A percentile compares a stretch with the other conserved stretches of the same genome.
phyloP scores from a whole-genome alignment of 768 basidiomycete species.

The Flagelloscypha sp. region DNA sequence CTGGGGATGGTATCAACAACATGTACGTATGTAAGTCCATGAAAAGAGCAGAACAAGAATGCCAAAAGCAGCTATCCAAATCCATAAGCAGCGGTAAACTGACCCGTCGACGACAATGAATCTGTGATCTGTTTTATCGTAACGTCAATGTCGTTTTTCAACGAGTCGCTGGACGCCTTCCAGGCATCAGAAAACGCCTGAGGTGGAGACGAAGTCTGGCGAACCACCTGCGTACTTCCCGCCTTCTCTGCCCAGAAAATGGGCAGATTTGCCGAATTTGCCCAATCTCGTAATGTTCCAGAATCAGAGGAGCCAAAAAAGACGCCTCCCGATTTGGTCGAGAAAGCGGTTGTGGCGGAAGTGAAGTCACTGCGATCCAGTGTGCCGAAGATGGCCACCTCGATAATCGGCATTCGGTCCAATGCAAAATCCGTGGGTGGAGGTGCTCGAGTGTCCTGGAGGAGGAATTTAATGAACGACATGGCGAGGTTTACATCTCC shows the following conservation, averaged over 20 bases:
- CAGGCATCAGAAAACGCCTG: constrained; percentile 40
- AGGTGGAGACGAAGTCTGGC: constrained; percentile 39
- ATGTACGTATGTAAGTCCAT: too few species aligned
- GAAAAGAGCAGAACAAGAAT: too few species aligned
- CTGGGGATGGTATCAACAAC: too few species aligned
- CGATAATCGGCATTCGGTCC: constrained; percentile 41
- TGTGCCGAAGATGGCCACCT: constrained; percentile 59
- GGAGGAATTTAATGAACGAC: constrained; percentile 42
- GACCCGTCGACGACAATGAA: constrained; percentile 24
- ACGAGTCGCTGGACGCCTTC: constrained; percentile 33
- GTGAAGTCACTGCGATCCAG: constrained; percentile 39
- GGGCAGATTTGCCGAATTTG: constrained; percentile 32
- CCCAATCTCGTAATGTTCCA: constrained; percentile 43
- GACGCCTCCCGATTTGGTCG: constrained; percentile 37
- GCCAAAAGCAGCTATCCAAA: too few species aligned
- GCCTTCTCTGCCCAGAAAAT: constrained; percentile 50
- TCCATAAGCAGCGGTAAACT: too few species aligned
- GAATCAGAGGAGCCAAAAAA: constrained; percentile 55
- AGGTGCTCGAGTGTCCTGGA: constrained; percentile 30
- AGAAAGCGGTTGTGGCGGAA: constrained; percentile 42
- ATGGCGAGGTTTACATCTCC: constrained; percentile 34
- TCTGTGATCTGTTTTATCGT: constrained; percentile 37
- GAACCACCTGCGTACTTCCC: constrained; percentile 40
- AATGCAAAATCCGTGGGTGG: constrained; percentile 33
- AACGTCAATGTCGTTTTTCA: constrained; percentile 21